Evolutionary conservation across 2,329 filamentous ascomycete species (phyloP).

Genomic region (Penicillium polonicum): DNA sequence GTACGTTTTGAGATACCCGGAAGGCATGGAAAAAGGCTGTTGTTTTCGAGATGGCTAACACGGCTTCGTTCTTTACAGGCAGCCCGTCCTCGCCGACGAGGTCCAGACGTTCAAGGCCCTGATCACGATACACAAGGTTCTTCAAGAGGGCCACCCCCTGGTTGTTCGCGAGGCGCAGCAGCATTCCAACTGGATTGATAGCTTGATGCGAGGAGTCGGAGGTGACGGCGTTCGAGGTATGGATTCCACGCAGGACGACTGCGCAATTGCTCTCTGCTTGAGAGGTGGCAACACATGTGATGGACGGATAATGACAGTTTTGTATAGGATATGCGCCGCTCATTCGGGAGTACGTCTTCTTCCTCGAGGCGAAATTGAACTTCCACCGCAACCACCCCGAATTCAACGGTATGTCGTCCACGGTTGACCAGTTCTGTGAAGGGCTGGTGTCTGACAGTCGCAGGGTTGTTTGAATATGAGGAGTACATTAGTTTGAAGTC

Average conservation of each 20-base stretch:
- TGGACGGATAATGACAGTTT: conserved; percentile 12
- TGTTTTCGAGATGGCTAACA: conserved; percentile 11
- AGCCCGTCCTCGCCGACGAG: conserved; percentile 97
- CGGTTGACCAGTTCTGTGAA: not conserved
- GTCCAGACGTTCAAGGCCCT: conserved; percentile 98
- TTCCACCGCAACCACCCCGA: conserved; percentile 97
- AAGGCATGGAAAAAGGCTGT: not conserved
- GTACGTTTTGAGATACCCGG: conserved; percentile 54
- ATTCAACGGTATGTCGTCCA: conserved; percentile 71
- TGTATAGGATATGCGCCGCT: conserved; percentile 73
- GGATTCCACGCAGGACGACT: conserved; percentile 8
- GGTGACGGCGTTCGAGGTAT: conserved; percentile 79
- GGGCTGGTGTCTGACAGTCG: conserved; percentile 11
- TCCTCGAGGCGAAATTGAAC: conserved; percentile 87
- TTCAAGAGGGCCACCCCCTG: conserved; percentile 92
- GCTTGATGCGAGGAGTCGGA: conserved; percentile 75
- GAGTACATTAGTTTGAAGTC: conserved; percentile 98
- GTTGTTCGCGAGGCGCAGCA: conserved; percentile 84
- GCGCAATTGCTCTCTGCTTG: not conserved
- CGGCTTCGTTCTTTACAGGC: conserved; percentile 52
- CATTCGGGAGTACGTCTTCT: conserved; percentile 96
- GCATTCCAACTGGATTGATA: conserved; percentile 89
- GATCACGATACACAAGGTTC: conserved; percentile 94
- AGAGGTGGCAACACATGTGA: conserved; percentile 1
- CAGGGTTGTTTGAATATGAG: conserved; percentile 90